Evolutionary conservation across 139 green algal species (phyloP), one percentile per base, ranked within the genome.

Genomic region (Auxenochlorella protothecoides): DNA sequence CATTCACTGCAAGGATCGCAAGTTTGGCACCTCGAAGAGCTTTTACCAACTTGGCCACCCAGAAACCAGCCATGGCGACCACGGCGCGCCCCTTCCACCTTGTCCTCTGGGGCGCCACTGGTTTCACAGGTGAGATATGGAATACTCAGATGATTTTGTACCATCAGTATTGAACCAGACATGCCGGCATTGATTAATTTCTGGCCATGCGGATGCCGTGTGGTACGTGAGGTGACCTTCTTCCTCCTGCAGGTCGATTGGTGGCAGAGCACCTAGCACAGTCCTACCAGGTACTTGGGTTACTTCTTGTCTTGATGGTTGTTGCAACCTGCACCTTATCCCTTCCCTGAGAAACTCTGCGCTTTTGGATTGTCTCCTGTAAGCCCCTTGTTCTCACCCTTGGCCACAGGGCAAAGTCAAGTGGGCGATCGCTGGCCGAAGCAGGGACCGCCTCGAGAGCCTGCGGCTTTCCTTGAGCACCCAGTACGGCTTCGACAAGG

Each of bases 391-490:
- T 44, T 44, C 27, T 44, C 27, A 44, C 27, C 27, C 27, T 44
- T 44, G 27, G 56, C 52, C 78, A 72, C 63, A 59, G 3, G 57
- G 57, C 57, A 59, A 76, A 54, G 66, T 87, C 5, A 79, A 74
- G 14, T 95, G 89, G 89, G 92, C 91, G 0, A 88, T 97, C 77
- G 92, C 86, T 3, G 92, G 87, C 3, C 77, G 91, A 4, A 88
- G 85, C 68, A n/a, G 74, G 11, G 75, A 74, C 5, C 94, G 93
- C 79, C 78, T 97, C 15, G 79, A 91, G 69, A 59, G 69, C 3
- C 60, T 95, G 8, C 75, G 69, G 15, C 8, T 76, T 69, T 11
- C 57, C 57, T 62, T 9, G 57, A 62, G 57, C 11, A 9, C 57
- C 27, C 27, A 44, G 27, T 44, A 44, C 1, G 27, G 27, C 27